These are phyloP conservation scores for Metschnikowia gelsemii DNA, from an alignment of 805 yeast species.

Conservation along the genomic window DNA sequence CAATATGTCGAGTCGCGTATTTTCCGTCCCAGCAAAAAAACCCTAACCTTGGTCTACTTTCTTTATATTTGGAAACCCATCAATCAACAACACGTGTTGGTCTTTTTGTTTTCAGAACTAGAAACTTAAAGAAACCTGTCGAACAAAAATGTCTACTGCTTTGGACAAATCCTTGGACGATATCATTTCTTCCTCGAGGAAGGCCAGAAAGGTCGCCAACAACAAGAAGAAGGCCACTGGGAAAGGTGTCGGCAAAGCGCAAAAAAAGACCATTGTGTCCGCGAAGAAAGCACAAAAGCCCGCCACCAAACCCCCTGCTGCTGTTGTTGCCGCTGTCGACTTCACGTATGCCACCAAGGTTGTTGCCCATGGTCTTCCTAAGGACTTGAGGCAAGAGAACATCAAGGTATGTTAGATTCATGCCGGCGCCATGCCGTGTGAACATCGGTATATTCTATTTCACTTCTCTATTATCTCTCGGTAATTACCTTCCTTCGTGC, in stretches of 20 bases:
- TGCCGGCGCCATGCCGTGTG: conserved; percentile 9
- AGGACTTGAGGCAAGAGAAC: conserved; percentile 79
- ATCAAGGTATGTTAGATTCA: conserved; percentile 69
- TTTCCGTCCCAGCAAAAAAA: background rate
- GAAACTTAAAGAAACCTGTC: too few species aligned
- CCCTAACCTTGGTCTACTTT: background rate
- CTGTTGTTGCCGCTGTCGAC: conserved; percentile 34
- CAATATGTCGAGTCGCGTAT: background rate
- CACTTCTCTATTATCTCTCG: conserved; percentile 1
- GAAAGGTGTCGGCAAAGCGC: conserved; percentile 32
- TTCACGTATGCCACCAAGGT: conserved; percentile 71
- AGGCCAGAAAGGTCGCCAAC: conserved; percentile 33
- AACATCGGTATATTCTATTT: conserved; percentile 10
- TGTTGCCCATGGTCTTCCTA: conserved; percentile 78
- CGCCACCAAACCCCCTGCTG: conserved; percentile 21
- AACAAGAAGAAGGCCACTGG: conserved; percentile 37
- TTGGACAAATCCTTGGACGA: conserved; percentile 95
- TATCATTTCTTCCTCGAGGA: conserved; percentile 68
- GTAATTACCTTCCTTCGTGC: background rate
- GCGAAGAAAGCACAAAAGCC: conserved; percentile 31
- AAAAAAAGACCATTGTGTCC: conserved; percentile 26
- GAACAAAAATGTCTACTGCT: conserved; percentile 61
- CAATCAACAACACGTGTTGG: too few species aligned
- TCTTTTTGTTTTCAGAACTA: too few species aligned
- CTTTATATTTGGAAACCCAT: too few species aligned